Evolutionary conservation across 176 grass and related monocot species (phyloP).

Genomic region (Hordeum vulgare): DNA sequence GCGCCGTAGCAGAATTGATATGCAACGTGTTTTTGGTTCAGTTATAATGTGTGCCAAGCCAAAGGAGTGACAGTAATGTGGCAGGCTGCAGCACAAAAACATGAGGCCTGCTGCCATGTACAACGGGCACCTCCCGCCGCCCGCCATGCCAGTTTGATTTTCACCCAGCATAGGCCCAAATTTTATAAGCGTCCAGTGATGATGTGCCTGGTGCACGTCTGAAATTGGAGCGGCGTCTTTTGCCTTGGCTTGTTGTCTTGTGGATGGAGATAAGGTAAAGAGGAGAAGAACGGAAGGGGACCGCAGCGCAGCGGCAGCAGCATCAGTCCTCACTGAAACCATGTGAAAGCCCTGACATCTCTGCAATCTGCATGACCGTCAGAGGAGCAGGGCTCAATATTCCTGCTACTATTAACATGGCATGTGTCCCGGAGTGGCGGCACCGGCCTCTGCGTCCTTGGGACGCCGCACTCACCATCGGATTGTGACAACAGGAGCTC

Average conservation of each 20-base stretch:
- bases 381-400: background rate
- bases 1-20: background rate
- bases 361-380: background rate
- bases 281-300: background rate
- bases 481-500: background rate
- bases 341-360: slow-evolving; percentile 24
- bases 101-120: background rate
- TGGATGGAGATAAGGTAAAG: background rate
- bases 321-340: slow-evolving; percentile 30
- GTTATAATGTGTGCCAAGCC: background rate
- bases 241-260: background rate
- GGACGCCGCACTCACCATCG: background rate
- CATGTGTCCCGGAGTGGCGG: background rate
- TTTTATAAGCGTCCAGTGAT: background rate
- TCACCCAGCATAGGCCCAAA: background rate
- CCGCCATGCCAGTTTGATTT: slow-evolving; percentile 2
- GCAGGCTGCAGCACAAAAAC: background rate
- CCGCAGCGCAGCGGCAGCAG: background rate
- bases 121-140: background rate
- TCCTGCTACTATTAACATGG: background rate
- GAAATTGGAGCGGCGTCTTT: background rate
- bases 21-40: background rate
- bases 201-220: background rate
- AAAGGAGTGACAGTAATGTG: background rate
- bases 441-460: background rate